Percentiles rank a stretch among this genome's conserved stretches.
Evolutionary conservation across 495 filamentous ascomycete genomes (phyloP).

Genomic region (Trichoderma virens): DNA sequence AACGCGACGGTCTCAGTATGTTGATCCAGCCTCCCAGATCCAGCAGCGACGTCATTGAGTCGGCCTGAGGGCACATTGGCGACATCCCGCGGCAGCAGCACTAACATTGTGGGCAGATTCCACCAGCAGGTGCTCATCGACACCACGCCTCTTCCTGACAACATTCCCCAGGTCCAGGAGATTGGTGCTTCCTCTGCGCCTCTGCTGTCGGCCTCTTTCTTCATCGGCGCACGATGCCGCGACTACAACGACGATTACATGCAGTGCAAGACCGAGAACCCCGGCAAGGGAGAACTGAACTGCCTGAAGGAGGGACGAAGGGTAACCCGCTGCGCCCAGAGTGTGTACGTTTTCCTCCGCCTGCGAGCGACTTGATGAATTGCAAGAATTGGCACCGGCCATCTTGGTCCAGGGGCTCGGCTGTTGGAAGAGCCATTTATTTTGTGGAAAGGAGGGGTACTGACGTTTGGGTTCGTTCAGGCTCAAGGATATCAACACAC

Average conservation of each 20-base stretch:
- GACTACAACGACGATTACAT: slow-evolving; percentile 98
- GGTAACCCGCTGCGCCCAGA: slow-evolving; percentile 91
- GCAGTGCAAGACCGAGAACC: slow-evolving; percentile 90
- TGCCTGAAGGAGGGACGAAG: slow-evolving; percentile 94
- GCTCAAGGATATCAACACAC: slow-evolving; percentile 90
- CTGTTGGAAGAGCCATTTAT: slow-evolving; percentile 2
- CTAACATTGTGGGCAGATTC: slow-evolving; percentile 55
- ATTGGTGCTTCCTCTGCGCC: slow-evolving; percentile 88
- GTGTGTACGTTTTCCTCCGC: slow-evolving; percentile 63
- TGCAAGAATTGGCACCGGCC: background rate
- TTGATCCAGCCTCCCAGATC: slow-evolving; percentile 12
- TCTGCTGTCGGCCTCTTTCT: slow-evolving; percentile 85
- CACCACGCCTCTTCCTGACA: slow-evolving; percentile 86
- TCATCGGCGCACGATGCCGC: slow-evolving; percentile 91
- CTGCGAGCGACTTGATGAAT: background rate
- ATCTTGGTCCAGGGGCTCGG: background rate
- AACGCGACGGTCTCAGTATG: slow-evolving; percentile 42
- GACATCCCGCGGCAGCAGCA: background rate
- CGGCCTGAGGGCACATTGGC: background rate
- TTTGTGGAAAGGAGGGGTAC: slow-evolving; percentile 4
- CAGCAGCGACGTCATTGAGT: background rate
- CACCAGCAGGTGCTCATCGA: slow-evolving; percentile 88
- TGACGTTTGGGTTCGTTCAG: slow-evolving; percentile 35
- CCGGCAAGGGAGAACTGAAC: slow-evolving; percentile 83
- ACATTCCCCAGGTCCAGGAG: slow-evolving; percentile 85